Conservation (phyloP, 768 basidiomycete genomes). For the Pleurotus giganteus region DNA sequence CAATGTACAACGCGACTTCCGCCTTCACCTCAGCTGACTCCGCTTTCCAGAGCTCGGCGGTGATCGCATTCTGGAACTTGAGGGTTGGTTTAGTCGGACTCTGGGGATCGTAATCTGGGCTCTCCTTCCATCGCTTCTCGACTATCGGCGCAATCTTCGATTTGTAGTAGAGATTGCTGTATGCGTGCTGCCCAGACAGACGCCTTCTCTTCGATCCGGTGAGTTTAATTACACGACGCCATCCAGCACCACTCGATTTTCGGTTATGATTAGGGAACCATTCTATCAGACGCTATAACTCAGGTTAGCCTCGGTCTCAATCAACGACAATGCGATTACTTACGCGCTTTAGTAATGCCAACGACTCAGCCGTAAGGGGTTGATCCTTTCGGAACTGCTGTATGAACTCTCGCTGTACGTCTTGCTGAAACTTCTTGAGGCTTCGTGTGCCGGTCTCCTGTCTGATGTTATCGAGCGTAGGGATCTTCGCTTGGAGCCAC, state of each 20-base stretch:
- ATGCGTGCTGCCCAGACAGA: neutral
- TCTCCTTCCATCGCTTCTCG: neutral
- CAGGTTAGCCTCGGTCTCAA: too few species aligned
- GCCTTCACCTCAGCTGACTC: neutral
- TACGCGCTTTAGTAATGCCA: too few species aligned
- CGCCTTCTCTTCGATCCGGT: neutral
- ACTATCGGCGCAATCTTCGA: neutral
- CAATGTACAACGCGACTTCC: neutral
- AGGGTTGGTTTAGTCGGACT: neutral
- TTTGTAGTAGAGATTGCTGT: constrained; percentile 6
- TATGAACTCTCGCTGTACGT: too few species aligned
- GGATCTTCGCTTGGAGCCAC: too few species aligned
- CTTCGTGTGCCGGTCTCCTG: too few species aligned
- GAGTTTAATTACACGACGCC: neutral
- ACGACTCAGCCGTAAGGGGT: too few species aligned
- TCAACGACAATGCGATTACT: too few species aligned
- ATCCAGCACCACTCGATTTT: neutral
- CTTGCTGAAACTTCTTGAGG: too few species aligned
- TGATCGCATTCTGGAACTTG: neutral
- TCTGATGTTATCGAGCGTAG: too few species aligned
- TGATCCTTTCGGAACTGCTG: too few species aligned
- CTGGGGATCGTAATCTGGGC: neutral
- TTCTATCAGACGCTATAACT: neutral
- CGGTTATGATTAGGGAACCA: neutral
- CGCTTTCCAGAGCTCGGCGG: neutral